A percentile compares a stretch with the other conserved stretches of the same genome.
These are phyloP conservation scores for Syzygium jambos DNA, from an alignment of 345 rosid species.

Conservation along the genomic window DNA sequence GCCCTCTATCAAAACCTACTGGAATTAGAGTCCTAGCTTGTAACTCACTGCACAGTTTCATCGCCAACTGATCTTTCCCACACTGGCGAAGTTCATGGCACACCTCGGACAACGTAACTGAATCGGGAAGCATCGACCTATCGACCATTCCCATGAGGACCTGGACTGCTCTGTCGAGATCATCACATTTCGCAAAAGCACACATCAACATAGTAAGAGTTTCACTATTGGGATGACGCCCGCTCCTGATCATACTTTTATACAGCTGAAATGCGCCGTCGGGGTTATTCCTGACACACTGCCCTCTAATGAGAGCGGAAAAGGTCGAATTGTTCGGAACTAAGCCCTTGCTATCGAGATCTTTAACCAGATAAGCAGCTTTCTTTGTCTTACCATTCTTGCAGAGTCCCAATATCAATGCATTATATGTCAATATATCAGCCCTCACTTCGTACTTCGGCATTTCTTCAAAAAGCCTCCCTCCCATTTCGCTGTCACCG, in stretches of 20 bases:
- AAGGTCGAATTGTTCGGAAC: constrained; percentile 72
- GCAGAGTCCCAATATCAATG: constrained; percentile 71
- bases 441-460: constrained; percentile 39
- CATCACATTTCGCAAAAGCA: constrained; percentile 45
- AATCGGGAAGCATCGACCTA: constrained; percentile 36
- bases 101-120: constrained; percentile 26
- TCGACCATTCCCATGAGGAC: constrained; percentile 51
- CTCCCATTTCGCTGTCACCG: constrained; percentile 45
- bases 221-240: constrained; percentile 47
- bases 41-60: constrained; percentile 27
- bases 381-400: constrained; percentile 87
- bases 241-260: constrained; percentile 62
- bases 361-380: constrained; percentile 70
- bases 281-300: constrained; percentile 56
- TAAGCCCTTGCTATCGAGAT: constrained; percentile 58
- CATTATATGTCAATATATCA: constrained; percentile 69
- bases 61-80: constrained; percentile 44
- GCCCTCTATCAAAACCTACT: constrained; percentile 13
- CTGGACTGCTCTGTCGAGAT: constrained; percentile 57
- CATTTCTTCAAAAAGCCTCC: constrained; percentile 68
- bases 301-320: constrained; percentile 71
- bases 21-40: constrained; percentile 28
- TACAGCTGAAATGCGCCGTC: constrained; percentile 64
- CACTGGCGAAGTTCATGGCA: constrained; percentile 32
- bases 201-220: constrained; percentile 39